phyloP scores from a whole-genome alignment of 176 grass and related monocot genomes.

The Aechmea fasciata region DNA sequence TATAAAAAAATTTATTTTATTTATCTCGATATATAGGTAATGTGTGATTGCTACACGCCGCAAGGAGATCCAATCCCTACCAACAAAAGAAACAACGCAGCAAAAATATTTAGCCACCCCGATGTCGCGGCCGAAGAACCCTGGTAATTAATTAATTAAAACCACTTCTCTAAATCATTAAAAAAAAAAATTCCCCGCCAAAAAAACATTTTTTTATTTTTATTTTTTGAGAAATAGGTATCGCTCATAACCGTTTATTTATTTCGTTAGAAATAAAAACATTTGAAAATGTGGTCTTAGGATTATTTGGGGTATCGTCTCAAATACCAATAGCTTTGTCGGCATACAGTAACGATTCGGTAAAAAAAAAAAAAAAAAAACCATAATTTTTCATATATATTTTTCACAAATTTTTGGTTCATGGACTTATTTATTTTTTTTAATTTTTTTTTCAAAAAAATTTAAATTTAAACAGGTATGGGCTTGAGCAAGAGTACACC shows the following conservation, averaged over 20 bases:
- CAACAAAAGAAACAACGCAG: slow-evolving; percentile 82
- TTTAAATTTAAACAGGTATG: slow-evolving; percentile 64
- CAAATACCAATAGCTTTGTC: too few species aligned
- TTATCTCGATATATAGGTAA: slow-evolving; percentile 43
- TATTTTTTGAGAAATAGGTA: too few species aligned
- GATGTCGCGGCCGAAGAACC: slow-evolving; percentile 51
- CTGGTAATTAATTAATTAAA: slow-evolving; percentile 55
- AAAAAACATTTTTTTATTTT: too few species aligned
- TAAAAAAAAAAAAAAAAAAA: too few species aligned
- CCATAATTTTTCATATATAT: too few species aligned
- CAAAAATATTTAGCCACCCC: slow-evolving; percentile 69
- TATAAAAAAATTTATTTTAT: background rate
- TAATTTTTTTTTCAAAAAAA: background rate
- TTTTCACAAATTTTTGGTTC: background rate
- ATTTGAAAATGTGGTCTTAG: too few species aligned
- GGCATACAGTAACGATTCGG: too few species aligned
- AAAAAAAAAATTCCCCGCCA: background rate
- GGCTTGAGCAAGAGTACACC: slow-evolving; percentile 96
- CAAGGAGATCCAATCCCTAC: slow-evolving; percentile 66
- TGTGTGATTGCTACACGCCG: slow-evolving; percentile 95
- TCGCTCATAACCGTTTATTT: too few species aligned
- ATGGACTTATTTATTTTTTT: background rate
- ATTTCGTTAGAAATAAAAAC: too few species aligned
- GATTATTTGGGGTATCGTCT: too few species aligned
- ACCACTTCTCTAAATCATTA: background rate